Conservation (phyloP, 2,329 filamentous ascomycete species). For the Hypoxylon sp. region DNA sequence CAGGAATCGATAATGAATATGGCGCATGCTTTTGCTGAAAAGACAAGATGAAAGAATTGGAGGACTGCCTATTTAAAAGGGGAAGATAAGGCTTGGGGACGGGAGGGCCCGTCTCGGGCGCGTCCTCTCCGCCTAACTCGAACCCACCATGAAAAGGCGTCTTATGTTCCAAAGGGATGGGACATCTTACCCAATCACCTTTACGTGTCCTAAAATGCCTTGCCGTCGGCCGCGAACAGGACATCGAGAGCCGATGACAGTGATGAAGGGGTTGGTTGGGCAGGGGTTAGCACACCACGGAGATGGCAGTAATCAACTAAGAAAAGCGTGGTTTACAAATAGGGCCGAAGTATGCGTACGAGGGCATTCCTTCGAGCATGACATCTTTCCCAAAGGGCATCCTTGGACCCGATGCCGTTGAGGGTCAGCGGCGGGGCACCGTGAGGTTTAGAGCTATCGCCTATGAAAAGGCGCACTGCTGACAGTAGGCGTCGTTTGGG, state of each 20-base stretch:
- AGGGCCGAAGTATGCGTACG: not conserved
- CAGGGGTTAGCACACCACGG: not conserved
- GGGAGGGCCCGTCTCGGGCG: slow-evolving; percentile 9
- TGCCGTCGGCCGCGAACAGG: slow-evolving; percentile 11
- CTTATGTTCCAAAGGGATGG: not conserved
- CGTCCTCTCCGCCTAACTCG: not conserved
- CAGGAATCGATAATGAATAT: slow-evolving; percentile 3
- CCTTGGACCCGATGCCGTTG: not conserved
- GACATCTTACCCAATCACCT: slow-evolving; percentile 16
- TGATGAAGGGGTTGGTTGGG: not conserved
- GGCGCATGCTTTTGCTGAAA: not conserved
- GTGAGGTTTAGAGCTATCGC: not conserved
- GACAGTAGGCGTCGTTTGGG: not conserved
- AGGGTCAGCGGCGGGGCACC: not conserved
- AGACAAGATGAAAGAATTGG: not conserved
- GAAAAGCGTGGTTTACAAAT: not conserved
- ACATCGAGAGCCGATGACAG: not conserved
- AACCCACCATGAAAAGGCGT: not conserved
- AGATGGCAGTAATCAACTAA: slow-evolving; percentile 2
- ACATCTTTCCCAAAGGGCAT: not conserved
- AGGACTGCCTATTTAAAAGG: slow-evolving; percentile 11
- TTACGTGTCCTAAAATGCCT: not conserved
- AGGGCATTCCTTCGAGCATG: not conserved
- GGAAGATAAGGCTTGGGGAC: slow-evolving; percentile 9
- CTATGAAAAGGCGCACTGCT: slow-evolving; percentile 2